Conservation (phyloP, 768 basidiomycete genomes). For the Pisolithus orientalis region DNA sequence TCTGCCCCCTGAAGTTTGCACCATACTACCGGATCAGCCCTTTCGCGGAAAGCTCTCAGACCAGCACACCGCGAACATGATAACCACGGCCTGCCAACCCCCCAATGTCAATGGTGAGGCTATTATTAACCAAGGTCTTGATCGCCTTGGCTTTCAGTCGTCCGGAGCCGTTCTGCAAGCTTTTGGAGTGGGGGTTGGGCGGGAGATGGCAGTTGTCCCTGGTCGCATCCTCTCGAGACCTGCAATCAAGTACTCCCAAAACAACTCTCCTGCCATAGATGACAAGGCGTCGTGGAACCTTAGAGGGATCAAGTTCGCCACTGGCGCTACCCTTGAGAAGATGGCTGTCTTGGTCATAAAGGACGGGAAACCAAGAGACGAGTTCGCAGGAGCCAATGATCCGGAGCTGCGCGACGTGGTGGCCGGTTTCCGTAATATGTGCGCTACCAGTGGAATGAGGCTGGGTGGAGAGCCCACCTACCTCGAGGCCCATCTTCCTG, state of each 20-base stretch:
- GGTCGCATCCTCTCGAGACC: constrained; percentile 45
- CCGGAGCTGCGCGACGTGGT: constrained; percentile 43
- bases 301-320: constrained; percentile 51
- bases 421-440: constrained; percentile 56
- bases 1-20: constrained; percentile 44
- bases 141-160: constrained; percentile 35
- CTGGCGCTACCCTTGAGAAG: constrained; percentile 47
- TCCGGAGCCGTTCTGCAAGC: constrained; percentile 30
- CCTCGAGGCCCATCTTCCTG: constrained; percentile 40
- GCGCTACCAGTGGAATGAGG: constrained; percentile 55
- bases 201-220: constrained; percentile 49
- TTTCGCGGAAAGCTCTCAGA: constrained; percentile 49
- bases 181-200: constrained; percentile 42
- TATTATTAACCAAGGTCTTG: constrained; percentile 38
- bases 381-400: constrained; percentile 52
- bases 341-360: constrained; percentile 69
- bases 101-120: constrained; percentile 43
- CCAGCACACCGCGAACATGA: constrained; percentile 48
- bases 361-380: constrained; percentile 50
- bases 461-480: constrained; percentile 32
- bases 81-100: constrained; percentile 41
- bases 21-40: constrained; percentile 37
- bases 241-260: constrained; percentile 33
- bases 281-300: constrained; percentile 50
- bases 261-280: constrained; percentile 28